Evolutionary conservation across 2,329 filamentous ascomycete genomes (phyloP).

Genomic region (Colletotrichum nymphaeae): DNA sequence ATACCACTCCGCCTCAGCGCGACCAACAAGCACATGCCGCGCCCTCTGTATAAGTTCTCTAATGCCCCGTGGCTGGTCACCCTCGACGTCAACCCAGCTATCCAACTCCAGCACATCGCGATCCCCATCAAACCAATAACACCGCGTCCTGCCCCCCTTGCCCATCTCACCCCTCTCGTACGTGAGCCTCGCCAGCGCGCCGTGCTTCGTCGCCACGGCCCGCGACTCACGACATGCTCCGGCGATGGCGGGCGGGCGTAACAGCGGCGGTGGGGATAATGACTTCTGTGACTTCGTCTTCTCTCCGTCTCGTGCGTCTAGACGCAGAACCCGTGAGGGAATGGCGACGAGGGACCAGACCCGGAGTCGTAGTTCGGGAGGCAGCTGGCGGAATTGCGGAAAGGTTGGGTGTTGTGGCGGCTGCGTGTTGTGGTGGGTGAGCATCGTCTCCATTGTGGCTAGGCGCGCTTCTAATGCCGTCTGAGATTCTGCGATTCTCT

Average conservation of each 20-base stretch:
- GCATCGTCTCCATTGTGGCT: constrained; percentile 17
- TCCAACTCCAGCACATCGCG: constrained; percentile 29
- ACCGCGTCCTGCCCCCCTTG: not conserved
- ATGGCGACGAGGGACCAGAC: constrained; percentile 22
- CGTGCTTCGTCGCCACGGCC: constrained; percentile 13
- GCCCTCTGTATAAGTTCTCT: not conserved
- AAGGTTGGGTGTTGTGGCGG: not conserved
- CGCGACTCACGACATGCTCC: constrained; percentile 21
- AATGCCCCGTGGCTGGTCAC: constrained; percentile 1
- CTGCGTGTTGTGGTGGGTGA: not conserved
- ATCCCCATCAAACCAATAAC: constrained; percentile 20
- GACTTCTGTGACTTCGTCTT: not conserved
- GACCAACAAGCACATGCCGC: constrained; percentile 6
- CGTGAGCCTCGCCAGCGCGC: not conserved
- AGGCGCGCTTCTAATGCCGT: constrained; percentile 9
- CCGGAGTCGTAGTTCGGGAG: constrained; percentile 19
- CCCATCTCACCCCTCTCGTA: not conserved
- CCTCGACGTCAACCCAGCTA: constrained; percentile 17
- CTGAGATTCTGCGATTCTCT: constrained; percentile 30
- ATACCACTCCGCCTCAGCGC: constrained; percentile 30
- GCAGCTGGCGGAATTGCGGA: constrained; percentile 26
- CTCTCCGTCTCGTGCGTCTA: not conserved
- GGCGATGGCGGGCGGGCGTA: constrained; percentile 13
- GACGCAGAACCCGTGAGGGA: constrained; percentile 1
- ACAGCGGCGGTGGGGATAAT: not conserved